phyloP scores from a whole-genome alignment of 306 rosid species.

The Cajanus cajan region DNA sequence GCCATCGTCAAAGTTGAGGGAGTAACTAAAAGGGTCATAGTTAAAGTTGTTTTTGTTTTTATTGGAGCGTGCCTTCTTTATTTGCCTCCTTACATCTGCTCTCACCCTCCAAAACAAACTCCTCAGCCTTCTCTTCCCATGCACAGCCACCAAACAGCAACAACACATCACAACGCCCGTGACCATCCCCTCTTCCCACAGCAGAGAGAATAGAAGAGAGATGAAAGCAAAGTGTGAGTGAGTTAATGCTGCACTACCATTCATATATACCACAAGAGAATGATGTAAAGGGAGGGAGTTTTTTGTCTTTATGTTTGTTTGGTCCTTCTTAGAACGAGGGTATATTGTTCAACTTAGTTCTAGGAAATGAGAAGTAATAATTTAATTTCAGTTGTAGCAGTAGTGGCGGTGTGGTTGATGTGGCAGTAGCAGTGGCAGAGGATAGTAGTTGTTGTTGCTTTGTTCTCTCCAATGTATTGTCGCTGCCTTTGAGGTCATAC shows the following conservation, averaged over 20 bases:
- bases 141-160: slow-evolving; percentile 30
- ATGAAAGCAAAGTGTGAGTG: neutral
- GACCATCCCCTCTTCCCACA: neutral
- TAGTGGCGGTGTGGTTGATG: too few relatives aligned
- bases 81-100: slow-evolving; percentile 47
- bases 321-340: too few relatives aligned
- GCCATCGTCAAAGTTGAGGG: slow-evolving; percentile 70
- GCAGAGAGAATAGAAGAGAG: neutral
- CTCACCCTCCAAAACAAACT: slow-evolving; percentile 52
- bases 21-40: slow-evolving; percentile 64
- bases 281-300: neutral
- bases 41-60: slow-evolving; percentile 35
- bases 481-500: neutral
- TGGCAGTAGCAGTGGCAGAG: too few relatives aligned
- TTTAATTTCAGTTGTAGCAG: too few relatives aligned
- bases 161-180: slow-evolving; percentile 15
- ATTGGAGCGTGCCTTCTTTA: slow-evolving; percentile 21
- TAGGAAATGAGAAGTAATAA: too few relatives aligned
- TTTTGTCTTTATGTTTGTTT: neutral
- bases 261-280: neutral
- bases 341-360: too few relatives aligned
- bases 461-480: too few relatives aligned
- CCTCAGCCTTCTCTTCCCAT: slow-evolving; percentile 50
- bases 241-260: neutral
- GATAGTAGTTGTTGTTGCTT: too few relatives aligned